phyloP scores from a whole-genome alignment of 1,284 basidiomycete species.

The Phlebopus sp. region DNA sequence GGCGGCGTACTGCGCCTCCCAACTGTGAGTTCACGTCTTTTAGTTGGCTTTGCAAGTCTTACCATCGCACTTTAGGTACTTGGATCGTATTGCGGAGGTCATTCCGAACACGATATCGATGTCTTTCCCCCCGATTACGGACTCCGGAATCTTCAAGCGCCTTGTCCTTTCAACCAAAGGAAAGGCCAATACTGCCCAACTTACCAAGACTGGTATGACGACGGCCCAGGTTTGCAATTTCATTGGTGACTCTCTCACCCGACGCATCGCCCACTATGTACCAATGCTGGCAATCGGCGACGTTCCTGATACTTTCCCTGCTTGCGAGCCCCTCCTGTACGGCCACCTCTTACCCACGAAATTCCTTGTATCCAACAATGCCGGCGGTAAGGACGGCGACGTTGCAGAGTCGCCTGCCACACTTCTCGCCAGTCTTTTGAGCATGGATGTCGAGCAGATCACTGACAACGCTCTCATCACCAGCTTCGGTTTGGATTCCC shows the following conservation, averaged over 20 bases:
- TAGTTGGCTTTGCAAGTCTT: background rate
- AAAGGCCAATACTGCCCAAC: slow-evolving; percentile 29
- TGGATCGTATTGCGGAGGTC: slow-evolving; percentile 28
- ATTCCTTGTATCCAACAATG: slow-evolving; percentile 17
- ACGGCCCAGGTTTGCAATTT: slow-evolving; percentile 32
- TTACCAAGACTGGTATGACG: slow-evolving; percentile 31
- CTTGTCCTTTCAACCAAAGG: slow-evolving; percentile 25
- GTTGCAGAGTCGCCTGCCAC: slow-evolving; percentile 22
- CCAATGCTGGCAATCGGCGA: slow-evolving; percentile 28
- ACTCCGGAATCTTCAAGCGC: slow-evolving; percentile 32
- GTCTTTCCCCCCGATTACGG: slow-evolving; percentile 33
- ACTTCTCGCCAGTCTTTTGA: slow-evolving; percentile 22
- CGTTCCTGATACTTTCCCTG: slow-evolving; percentile 22
- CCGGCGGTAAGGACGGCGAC: slow-evolving; percentile 11
- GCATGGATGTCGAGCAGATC: slow-evolving; percentile 26
- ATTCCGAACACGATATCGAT: slow-evolving; percentile 32
- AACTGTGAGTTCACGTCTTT: slow-evolving; percentile 18
- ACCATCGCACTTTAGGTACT: slow-evolving; percentile 18
- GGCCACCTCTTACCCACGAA: slow-evolving; percentile 21
- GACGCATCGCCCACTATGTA: slow-evolving; percentile 30
- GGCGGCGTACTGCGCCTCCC: slow-evolving; percentile 31
- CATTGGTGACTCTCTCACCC: slow-evolving; percentile 29
- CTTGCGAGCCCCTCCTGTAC: slow-evolving; percentile 26
- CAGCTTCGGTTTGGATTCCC: slow-evolving; percentile 30
- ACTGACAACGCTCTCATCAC: slow-evolving; percentile 29